Evolutionary conservation across 2,329 filamentous ascomycete species (phyloP), one percentile per base, ranked within the genome.

Genomic region (Penicillium brasilianum): DNA sequence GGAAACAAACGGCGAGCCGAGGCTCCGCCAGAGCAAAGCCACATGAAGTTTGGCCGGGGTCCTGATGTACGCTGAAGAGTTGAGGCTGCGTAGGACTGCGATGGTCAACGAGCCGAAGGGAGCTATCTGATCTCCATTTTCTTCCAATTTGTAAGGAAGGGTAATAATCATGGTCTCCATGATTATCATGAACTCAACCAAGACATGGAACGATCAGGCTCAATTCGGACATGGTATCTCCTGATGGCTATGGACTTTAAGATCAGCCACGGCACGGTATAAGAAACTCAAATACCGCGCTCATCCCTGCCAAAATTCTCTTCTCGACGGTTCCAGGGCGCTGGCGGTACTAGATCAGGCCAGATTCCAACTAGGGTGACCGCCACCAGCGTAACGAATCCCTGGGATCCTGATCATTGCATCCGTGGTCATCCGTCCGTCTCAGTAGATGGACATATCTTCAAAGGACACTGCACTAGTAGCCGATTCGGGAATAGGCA

Each of bases 1-100:
- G 61, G 65, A 66, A 46, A 46, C 22, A 28, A 49, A 32, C 49
- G 48, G 25, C 54, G 55, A 58, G 56, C 65, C 63, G 65, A 64
- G 63, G 61, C 25, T 22, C 46, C 46, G 28, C 25, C 28, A 49
- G 28, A 28, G 16, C 16, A 30, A 34, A 50, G 30, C 46, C 28
- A 50, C 28, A 34, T 34, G 46, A 50, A 34, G 16, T 4, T 34
- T n/a, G 2, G 28, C 44, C 28, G 20, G 28, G 32, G 9, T 32
- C 14, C 22, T 30, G 22, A 6, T 30, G 44, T 50, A 28, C 28
- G 46, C 46, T 34, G 46, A 34, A 50, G 36, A 53, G 50, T 20
- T 49, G 51, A 28, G 48, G 28, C 39, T 57, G 32, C 56, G 43
- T 55, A 48, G 41, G 57, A 57, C 55, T 43, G 37, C 22, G 52